Evolutionary conservation across 1,284 basidiomycete species (phyloP).

Genomic region (Somion occarium): DNA sequence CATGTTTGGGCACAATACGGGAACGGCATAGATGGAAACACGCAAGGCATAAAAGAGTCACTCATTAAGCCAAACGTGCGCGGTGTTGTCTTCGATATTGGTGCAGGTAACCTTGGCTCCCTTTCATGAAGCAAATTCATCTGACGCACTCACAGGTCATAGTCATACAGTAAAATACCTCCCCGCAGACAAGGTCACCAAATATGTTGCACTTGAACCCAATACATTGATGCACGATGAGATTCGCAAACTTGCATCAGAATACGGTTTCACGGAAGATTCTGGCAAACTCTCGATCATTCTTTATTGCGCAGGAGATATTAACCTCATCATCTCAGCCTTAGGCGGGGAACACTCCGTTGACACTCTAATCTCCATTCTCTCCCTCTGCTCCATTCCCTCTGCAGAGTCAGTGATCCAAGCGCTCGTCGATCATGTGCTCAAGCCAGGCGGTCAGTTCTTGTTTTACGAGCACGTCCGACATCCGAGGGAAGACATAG

Average conservation of each 20-base stretch:
- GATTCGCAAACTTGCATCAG: conserved; percentile 43
- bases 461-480: conserved; percentile 65
- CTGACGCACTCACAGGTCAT: conserved; percentile 35
- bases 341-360: conserved; percentile 34
- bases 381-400: conserved; percentile 59
- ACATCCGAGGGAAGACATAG: conserved; percentile 43
- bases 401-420: conserved; percentile 39
- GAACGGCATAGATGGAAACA: conserved; percentile 41
- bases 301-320: conserved; percentile 54
- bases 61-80: conserved; percentile 51
- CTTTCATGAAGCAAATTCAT: not conserved
- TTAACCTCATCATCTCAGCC: conserved; percentile 37
- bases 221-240: conserved; percentile 56
- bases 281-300: conserved; percentile 40
- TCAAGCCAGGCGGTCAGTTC: conserved; percentile 54
- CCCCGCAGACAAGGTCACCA: conserved; percentile 45
- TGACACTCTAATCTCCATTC: conserved; percentile 54
- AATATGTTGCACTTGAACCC: conserved; percentile 67
- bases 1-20: conserved; percentile 54
- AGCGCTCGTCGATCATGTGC: conserved; percentile 39
- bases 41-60: conserved; percentile 36
- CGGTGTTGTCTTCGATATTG: conserved; percentile 65
- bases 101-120: conserved; percentile 46
- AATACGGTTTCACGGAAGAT: conserved; percentile 49
- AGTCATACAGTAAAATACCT: conserved; percentile 62